These are phyloP conservation scores for Panicum miliaceum DNA, from an alignment of 176 grass and related monocot species.

Conservation along the genomic window DNA sequence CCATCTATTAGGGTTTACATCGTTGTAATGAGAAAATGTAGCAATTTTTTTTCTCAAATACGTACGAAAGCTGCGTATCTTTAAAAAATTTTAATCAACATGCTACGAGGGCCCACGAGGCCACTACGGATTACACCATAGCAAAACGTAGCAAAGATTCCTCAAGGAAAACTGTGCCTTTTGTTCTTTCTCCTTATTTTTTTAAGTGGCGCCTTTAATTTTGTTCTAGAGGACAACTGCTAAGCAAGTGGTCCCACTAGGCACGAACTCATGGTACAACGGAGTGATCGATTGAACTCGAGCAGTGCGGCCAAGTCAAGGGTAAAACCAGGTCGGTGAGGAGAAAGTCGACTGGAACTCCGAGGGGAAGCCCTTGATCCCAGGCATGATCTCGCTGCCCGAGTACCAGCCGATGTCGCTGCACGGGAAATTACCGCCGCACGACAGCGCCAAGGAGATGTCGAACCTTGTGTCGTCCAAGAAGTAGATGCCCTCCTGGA, in stretches of 20 bases:
- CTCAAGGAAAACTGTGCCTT: too few species aligned
- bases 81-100: too few species aligned
- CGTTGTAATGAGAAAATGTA: too few species aligned
- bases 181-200: too few species aligned
- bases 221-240: too few species aligned
- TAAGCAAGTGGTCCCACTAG: background rate
- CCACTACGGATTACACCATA: too few species aligned
- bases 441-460: background rate
- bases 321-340: background rate
- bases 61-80: too few species aligned
- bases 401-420: background rate
- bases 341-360: background rate
- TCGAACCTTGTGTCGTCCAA: background rate
- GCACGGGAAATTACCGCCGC: background rate
- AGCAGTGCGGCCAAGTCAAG: background rate
- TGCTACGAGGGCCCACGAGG: too few species aligned
- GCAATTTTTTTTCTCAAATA: too few species aligned
- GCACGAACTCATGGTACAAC: background rate
- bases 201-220: too few species aligned
- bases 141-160: too few species aligned
- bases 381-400: background rate
- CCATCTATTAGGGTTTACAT: too few species aligned
- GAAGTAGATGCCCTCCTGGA: background rate
- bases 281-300: background rate
- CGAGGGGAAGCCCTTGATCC: background rate